These are phyloP conservation scores for Termitomyces sp. DNA, from an alignment of 768 basidiomycete species.

Conservation along the genomic window DNA sequence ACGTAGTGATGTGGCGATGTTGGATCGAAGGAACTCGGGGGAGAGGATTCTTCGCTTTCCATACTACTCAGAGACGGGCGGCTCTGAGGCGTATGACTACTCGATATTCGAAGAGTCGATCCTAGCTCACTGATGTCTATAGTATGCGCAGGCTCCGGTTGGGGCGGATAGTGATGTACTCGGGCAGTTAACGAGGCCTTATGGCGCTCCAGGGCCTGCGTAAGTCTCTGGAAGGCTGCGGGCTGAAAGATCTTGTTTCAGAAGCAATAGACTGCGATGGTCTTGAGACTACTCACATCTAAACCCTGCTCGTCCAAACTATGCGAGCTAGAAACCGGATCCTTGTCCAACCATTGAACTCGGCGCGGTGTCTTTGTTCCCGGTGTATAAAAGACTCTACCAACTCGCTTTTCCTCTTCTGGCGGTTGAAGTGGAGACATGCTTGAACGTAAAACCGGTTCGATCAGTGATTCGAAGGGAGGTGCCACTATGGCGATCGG, in stretches of 20 bases:
- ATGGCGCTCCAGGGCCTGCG: conserved; percentile 50
- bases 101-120: conserved; percentile 1
- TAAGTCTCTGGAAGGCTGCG: conserved; percentile 39
- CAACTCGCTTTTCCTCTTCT: conserved; percentile 6
- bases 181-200: conserved; percentile 23
- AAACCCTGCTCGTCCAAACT: conserved; percentile 52
- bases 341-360: conserved; percentile 47
- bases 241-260: conserved; percentile 30
- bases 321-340: conserved; percentile 23
- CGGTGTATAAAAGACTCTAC: conserved; percentile 10
- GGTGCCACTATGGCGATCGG: neutral
- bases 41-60: conserved; percentile 2
- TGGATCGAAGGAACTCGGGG: conserved; percentile 8
- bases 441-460: neutral
- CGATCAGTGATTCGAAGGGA: neutral
- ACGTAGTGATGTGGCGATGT: conserved; percentile 29
- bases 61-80: neutral
- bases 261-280: neutral
- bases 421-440: conserved; percentile 8
- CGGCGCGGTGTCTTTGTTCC: conserved; percentile 47
- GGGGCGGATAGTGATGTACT: conserved; percentile 29
- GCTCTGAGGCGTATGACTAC: neutral
- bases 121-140: conserved; percentile 6
- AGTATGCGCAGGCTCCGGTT: conserved; percentile 9
- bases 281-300: conserved; percentile 36